Base-by-base conservation (phyloP, 371 early-diverging fungal species). In the Fennellomyces sp. region DNA sequence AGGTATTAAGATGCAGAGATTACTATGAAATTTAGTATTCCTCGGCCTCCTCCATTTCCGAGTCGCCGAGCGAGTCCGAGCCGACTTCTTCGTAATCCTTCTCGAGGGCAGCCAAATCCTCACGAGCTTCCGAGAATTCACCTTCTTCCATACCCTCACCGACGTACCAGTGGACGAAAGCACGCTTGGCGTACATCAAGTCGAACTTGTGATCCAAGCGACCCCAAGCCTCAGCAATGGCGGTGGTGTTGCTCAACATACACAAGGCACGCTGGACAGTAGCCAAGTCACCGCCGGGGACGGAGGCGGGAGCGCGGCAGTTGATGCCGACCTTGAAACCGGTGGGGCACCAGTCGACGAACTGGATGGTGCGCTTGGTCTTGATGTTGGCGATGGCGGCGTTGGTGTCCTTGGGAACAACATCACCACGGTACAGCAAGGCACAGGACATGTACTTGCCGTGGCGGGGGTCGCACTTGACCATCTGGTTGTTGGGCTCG, bases 111-210 rank as follows among this genome's bases (percentile, higher is more conserved):
- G 97, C 97, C 81, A 99, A 87, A 76, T 99, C 96, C 85, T 99
- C 69, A 54, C 68, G 68, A 48, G 94, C 94, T 73, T 93, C 94
- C 61, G 86, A 87, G 83, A 93, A 93, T 70, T 92, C 93, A 66
- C 91, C 75, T 79, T 92, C 93, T 68, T 92, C 91, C 91, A 91
- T 91, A 82, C 97, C 97, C 81, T 97, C 97, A 72, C 96, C 95
- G 62, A 95, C 96, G 81, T 94, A 97, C 97, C 97, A 97, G 85
- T 97, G 97, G 47, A 97, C 96, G 75, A 97, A 97, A 58, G 97
- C 97, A 75, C 95, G 91, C 87, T 95, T 95, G 76, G 92, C 91
- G 81, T 92, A 97, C 97, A 95, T 97, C 56, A 94, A 76, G 72
- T 91, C 92, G 69, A 97, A 97, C 88, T 95, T 95, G 75, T 92